A percentile compares a stretch with the other conserved stretches of the same genome.
Evolutionary conservation across 768 basidiomycete species (phyloP).

Genomic region (Phaeotremella fagi): DNA sequence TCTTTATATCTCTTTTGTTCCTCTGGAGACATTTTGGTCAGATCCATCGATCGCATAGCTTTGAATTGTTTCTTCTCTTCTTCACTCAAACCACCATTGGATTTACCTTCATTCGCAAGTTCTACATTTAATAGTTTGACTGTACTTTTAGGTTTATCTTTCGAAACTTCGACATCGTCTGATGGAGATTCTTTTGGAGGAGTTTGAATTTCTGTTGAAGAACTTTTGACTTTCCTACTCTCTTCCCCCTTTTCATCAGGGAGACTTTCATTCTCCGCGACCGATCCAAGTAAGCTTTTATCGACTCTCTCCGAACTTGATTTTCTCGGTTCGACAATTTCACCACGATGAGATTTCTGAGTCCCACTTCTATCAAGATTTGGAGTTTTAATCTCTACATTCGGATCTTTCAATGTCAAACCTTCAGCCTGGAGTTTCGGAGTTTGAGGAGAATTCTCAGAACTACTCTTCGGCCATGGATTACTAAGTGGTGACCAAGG

Average conservation of each 20-base stretch:
- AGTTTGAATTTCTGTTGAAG: too few species aligned
- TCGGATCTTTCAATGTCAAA: background rate
- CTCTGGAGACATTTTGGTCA: too few species aligned
- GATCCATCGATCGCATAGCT: too few species aligned
- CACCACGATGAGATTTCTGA: background rate
- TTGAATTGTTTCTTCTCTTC: too few species aligned
- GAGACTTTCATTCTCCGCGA: too few species aligned
- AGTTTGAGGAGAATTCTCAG: background rate
- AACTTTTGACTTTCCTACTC: background rate
- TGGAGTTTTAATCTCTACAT: background rate
- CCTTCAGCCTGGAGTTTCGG: background rate
- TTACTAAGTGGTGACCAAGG: slow-evolving; percentile 5
- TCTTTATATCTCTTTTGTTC: too few species aligned
- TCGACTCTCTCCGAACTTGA: background rate
- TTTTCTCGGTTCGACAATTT: background rate
- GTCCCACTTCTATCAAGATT: background rate
- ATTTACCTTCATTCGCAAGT: too few species aligned
- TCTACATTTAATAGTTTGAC: too few species aligned
- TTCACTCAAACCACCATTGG: too few species aligned
- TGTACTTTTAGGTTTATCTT: too few species aligned
- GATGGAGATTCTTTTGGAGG: too few species aligned
- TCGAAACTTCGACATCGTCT: too few species aligned
- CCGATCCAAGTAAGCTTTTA: background rate
- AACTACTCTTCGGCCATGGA: background rate
- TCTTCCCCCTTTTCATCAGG: background rate